Conservation (phyloP, 352 stramenopile genomes). For the Phytopythium kandeliae region DNA sequence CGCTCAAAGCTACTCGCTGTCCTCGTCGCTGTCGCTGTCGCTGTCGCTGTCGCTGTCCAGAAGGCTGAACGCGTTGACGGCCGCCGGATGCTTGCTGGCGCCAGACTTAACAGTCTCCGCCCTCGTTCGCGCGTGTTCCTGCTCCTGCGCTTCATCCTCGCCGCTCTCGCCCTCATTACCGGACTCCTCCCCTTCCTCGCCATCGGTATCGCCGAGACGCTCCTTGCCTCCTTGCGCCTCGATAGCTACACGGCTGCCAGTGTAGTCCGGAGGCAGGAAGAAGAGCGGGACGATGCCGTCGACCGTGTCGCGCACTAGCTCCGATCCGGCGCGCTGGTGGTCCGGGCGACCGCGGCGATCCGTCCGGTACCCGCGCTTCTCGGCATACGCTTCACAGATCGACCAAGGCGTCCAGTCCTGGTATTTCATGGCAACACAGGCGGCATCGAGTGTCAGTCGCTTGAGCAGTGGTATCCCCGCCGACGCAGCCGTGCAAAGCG, state of each 20-base stretch:
- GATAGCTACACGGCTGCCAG: constrained; percentile 35
- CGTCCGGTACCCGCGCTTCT: constrained; percentile 78
- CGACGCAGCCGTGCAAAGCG: too few relatives aligned
- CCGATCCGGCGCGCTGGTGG: constrained; percentile 72
- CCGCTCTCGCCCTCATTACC: constrained; percentile 6
- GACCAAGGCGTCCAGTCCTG: constrained; percentile 84
- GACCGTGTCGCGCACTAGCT: constrained; percentile 77
- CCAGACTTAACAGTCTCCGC: background rate
- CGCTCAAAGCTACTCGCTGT: constrained; percentile 14
- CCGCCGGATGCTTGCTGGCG: constrained; percentile 15
- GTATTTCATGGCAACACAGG: too few relatives aligned
- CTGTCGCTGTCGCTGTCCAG: constrained; percentile 87
- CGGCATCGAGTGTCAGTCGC: too few relatives aligned
- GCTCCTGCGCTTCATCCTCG: constrained; percentile 19
- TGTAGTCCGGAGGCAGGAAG: constrained; percentile 77
- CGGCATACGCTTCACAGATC: constrained; percentile 77
- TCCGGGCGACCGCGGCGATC: constrained; percentile 73
- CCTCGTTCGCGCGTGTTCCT: constrained; percentile 17
- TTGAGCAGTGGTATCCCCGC: too few relatives aligned
- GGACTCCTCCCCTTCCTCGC: constrained; percentile 9
- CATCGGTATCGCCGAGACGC: constrained; percentile 13
- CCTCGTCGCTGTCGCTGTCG: constrained; percentile 27
- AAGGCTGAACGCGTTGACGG: constrained; percentile 77
- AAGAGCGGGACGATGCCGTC: constrained; percentile 79
- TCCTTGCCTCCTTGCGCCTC: constrained; percentile 15